Base-by-base conservation (phyloP, 1,139 yeast genomes). In the Pneumocystis carinii region DNA sequence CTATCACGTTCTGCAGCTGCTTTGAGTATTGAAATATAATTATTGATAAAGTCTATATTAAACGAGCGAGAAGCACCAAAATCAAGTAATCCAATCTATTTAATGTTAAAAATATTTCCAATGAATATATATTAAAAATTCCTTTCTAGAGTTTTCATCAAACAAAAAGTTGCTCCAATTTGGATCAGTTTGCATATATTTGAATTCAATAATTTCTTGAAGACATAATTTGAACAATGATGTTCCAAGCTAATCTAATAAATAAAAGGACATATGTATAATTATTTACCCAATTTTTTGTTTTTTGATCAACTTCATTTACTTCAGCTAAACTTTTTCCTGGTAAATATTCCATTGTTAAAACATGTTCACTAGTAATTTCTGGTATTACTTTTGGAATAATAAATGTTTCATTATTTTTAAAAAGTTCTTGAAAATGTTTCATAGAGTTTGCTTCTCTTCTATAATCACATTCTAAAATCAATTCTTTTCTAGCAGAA, bases 101-200 rank as follows among this genome's bases (percentile, higher is more conserved):
- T 73, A 8, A 75, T 72, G 27, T 48, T 35, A 36, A 64, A 62
- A 35, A 63, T 67, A 5, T 19, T 6, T 17, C 3, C 17, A 55
- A 32, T 59, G 35, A 37, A 56, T 58, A 56, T 65, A 56, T n/a
- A 35, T 55, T n/a, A 55, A 39, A 19, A 42, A 42, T 19, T 17
- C 53, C 15, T 42, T 42, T 42, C 15, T 36, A 2, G 87, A 82
- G 29, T 77, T 69, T 57, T 78, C 79, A 71, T 90, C 90, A 76
- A 87, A 90, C 66, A 94, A 76, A 75, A 94, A 94, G 73, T 92
- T 92, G 62, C 98, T 97, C 98, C 98, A 94, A 75, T 92, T 92
- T 61, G 99, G 99, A 75, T 92, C 99, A 1, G 98, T 90, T 75
- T 92, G 99, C 99, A 92, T 92, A 75, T 86, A 92, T 70, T 81